A percentile compares a stretch with the other conserved stretches of the same genome.
Evolutionary conservation across 495 filamentous ascomycete species (phyloP).

Genomic region (Hyaloscypha bicolor): DNA sequence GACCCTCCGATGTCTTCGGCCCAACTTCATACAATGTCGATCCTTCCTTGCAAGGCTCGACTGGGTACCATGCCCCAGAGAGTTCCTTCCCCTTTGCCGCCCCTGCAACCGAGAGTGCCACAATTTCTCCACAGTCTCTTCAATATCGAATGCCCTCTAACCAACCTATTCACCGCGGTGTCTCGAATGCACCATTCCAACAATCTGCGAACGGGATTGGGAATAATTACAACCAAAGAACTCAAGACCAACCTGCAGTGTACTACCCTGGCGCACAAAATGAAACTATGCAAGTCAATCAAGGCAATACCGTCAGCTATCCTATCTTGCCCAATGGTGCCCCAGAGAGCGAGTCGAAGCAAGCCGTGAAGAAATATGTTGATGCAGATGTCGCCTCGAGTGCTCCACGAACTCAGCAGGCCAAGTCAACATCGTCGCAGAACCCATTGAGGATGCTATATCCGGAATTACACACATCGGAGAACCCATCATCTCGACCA

Average conservation of each 20-base stretch:
- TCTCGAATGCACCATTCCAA: slow-evolving; percentile 13
- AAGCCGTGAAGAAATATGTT: slow-evolving; percentile 11
- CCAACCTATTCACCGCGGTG: slow-evolving; percentile 15
- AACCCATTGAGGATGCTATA: slow-evolving; percentile 23
- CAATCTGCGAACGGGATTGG: slow-evolving; percentile 10
- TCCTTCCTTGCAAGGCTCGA: slow-evolving; percentile 23
- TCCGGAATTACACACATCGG: slow-evolving; percentile 13
- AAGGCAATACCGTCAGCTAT: slow-evolving; percentile 13
- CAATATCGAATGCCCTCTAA: slow-evolving; percentile 20
- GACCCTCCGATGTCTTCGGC: slow-evolving; percentile 22
- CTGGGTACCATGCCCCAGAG: slow-evolving; percentile 14
- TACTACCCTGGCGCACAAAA: slow-evolving; percentile 18
- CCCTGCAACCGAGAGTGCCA: slow-evolving; percentile 15
- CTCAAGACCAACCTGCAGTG: slow-evolving; percentile 17
- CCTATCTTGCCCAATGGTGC: slow-evolving; percentile 8
- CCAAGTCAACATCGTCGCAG: slow-evolving; percentile 1
- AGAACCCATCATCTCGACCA: slow-evolving; percentile 14
- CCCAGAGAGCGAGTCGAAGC: slow-evolving; percentile 4
- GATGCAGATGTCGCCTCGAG: not conserved
- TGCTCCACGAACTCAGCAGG: not conserved
- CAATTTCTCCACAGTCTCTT: slow-evolving; percentile 29
- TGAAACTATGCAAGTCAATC: slow-evolving; percentile 9
- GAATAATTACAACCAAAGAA: slow-evolving; percentile 15
- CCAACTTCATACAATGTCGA: slow-evolving; percentile 23
- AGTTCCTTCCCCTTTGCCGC: slow-evolving; percentile 28